These are phyloP conservation scores for Acanthamoeba pearcei DNA, from an alignment of 208 protist genomes.

Conservation along the genomic window DNA sequence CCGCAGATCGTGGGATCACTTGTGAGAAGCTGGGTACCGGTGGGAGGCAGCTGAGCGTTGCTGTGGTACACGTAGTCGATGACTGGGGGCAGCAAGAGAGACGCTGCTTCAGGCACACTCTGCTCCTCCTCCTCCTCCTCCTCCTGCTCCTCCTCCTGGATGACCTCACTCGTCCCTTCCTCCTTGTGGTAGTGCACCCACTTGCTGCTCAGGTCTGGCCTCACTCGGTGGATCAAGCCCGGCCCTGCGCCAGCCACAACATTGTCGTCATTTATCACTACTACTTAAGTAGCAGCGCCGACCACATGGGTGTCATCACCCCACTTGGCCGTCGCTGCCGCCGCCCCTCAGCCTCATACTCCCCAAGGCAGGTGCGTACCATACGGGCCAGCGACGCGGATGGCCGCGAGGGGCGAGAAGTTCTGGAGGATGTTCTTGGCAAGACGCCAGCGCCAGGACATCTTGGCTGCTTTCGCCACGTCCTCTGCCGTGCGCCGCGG, in stretches of 20 bases:
- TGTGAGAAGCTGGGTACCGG: constrained; percentile 16
- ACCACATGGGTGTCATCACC: no score
- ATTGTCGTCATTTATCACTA: no score
- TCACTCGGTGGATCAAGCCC: constrained; percentile 2
- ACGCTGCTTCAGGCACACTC: neutral
- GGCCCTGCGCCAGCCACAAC: neutral
- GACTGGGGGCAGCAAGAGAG: constrained; percentile 4
- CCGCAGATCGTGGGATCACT: no score
- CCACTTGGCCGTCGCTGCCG: no score
- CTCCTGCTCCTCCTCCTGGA: no score
- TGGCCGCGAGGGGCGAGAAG: constrained; percentile 42
- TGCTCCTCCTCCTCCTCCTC: no score
- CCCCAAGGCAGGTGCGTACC: constrained; percentile 11
- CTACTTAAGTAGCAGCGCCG: no score
- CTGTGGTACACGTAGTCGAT: constrained; percentile 78
- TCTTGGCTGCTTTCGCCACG: neutral
- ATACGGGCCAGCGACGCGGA: constrained; percentile 13
- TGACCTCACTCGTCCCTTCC: constrained; percentile 12
- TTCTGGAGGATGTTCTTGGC: constrained; percentile 7
- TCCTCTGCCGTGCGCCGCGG: neutral
- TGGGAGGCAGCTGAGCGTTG: constrained; percentile 70
- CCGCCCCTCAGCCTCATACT: neutral
- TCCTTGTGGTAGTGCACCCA: constrained; percentile 38
- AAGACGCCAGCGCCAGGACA: constrained; percentile 60
- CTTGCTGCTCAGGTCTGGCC: constrained; percentile 7